A percentile compares a stretch with the other conserved stretches of the same genome.
phyloP scores from a whole-genome alignment of 257 asterid species.

The Capsicum pubescens region DNA sequence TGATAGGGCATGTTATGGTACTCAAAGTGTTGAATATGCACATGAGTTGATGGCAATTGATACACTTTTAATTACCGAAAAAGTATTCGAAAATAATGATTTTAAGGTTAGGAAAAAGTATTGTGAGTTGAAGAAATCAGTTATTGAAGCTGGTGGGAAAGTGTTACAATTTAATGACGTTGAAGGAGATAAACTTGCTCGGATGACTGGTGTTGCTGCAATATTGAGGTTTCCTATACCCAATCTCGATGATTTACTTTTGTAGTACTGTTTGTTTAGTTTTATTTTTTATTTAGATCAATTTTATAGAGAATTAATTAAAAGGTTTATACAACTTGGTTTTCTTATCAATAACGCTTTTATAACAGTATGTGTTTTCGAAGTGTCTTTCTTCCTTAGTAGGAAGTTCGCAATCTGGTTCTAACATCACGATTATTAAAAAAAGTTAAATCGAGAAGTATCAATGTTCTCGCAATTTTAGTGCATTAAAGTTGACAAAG shows the following conservation, averaged over 20 bases:
- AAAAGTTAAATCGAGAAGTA: too few species aligned
- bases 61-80: background rate
- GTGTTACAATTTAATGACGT: background rate
- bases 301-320: background rate
- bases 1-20: background rate
- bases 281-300: background rate
- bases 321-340: background rate
- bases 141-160: background rate
- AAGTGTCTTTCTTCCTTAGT: too few species aligned
- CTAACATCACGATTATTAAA: too few species aligned
- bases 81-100: background rate
- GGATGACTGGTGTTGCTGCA: constrained; percentile 13
- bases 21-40: background rate
- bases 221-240: constrained; percentile 23
- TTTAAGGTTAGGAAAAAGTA: background rate
- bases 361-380: background rate
- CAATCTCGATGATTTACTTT: background rate
- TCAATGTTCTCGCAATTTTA: too few species aligned
- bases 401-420: too few species aligned
- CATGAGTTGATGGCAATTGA: constrained; percentile 10
- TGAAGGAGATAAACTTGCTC: background rate
- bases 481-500: background rate
- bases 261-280: background rate
- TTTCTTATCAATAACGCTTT: background rate
- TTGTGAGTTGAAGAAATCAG: background rate